Percentiles rank a stretch among this genome's conserved stretches.
These are phyloP conservation scores for Arthrobotrys megalospora DNA, from an alignment of 2,329 filamentous ascomycete species.

Conservation along the genomic window DNA sequence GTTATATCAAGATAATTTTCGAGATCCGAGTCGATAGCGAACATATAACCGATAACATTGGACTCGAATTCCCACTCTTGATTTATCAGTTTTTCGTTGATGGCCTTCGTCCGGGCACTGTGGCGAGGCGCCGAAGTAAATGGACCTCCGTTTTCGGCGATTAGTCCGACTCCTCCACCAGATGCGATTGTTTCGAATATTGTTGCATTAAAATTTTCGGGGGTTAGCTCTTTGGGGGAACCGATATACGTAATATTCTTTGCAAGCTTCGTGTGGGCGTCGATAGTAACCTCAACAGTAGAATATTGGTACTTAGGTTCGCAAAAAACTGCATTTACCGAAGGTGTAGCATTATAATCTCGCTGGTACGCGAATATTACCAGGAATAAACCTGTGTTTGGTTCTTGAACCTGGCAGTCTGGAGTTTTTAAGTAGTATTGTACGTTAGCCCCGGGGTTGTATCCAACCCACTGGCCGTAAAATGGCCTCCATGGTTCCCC, in stretches of 20 bases:
- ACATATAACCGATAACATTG: slow-evolving; percentile 37
- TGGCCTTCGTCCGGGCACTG: background rate
- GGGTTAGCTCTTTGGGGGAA: background rate
- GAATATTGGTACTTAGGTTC: slow-evolving; percentile 45
- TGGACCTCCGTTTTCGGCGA: background rate
- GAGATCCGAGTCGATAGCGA: slow-evolving; percentile 50
- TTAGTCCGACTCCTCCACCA: slow-evolving; percentile 11
- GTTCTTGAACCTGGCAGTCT: slow-evolving; percentile 4
- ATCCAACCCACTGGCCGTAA: slow-evolving; percentile 43
- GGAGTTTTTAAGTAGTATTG: slow-evolving; percentile 41
- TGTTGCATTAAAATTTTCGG: slow-evolving; percentile 30
- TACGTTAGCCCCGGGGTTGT: slow-evolving; percentile 21
- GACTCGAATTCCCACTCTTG: slow-evolving; percentile 45
- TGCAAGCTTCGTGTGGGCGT: slow-evolving; percentile 41
- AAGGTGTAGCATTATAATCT: slow-evolving; percentile 28
- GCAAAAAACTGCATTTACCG: slow-evolving; percentile 50
- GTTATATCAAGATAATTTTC: slow-evolving; percentile 38
- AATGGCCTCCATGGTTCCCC: slow-evolving; percentile 29
- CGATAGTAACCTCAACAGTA: slow-evolving; percentile 52
- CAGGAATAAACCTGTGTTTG: slow-evolving; percentile 48
- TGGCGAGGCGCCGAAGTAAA: slow-evolving; percentile 23
- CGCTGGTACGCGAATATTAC: slow-evolving; percentile 45
- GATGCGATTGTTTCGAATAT: slow-evolving; percentile 45
- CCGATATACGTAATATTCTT: slow-evolving; percentile 45
- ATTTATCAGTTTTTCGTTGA: slow-evolving; percentile 38